Conservation (phyloP, 148 eudicot species). For the Vaccinium myrtillus region DNA sequence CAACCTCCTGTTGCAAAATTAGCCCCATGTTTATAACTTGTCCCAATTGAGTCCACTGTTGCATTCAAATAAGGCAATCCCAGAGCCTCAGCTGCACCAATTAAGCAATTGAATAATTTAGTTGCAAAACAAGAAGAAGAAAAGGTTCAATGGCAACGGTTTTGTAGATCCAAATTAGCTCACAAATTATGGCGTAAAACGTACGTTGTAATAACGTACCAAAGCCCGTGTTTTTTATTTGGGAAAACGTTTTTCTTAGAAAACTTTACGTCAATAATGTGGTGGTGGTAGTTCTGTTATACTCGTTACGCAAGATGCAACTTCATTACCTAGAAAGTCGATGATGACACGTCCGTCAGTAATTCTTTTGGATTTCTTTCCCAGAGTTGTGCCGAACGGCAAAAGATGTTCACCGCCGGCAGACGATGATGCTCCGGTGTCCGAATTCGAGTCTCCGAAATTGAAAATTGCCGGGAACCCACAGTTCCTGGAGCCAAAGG, state of each 20-base stretch:
- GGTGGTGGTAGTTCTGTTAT: background rate
- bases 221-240: too few species aligned
- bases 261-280: background rate
- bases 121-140: background rate
- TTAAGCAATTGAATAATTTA: background rate
- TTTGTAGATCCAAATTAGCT: too few species aligned
- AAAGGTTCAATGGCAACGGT: too few species aligned
- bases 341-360: background rate
- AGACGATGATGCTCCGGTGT: background rate
- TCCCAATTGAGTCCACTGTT: slow-evolving; percentile 20
- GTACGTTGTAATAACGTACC: background rate
- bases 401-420: background rate
- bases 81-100: slow-evolving; percentile 21
- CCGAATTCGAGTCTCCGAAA: background rate
- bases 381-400: background rate
- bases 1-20: slow-evolving; percentile 27
- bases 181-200: background rate
- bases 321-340: background rate
- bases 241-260: background rate
- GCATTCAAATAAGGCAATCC: slow-evolving; percentile 24
- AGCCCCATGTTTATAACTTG: slow-evolving; percentile 18
- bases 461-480: background rate
- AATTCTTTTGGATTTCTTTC: background rate
- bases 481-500: background rate
- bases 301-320: background rate